Evolutionary conservation across 148 eudicot genomes (phyloP), one percentile per base, ranked within the genome.

Genomic region (Rhododendron molle): DNA sequence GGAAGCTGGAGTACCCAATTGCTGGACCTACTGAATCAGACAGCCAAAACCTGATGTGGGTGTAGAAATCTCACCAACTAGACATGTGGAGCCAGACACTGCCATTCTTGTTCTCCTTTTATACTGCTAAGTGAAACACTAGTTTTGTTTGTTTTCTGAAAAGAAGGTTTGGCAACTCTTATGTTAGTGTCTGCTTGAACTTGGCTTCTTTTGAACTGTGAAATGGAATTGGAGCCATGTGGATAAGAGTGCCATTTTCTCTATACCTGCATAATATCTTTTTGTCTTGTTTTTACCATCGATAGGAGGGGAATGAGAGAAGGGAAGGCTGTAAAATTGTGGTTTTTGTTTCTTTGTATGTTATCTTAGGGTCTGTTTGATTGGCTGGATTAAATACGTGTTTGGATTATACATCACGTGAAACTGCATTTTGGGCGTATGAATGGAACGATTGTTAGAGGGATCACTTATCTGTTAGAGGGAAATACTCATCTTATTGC

Each of bases 21-120:
- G 56, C 23, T 18, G 47, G 23, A 44, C 36, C 77, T 65, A n/a
- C 47, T 79, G 56, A 76, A 58, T 28, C 43, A 83, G 47, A 10
- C 38, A 8, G 38, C 26, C 52, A 28, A 84, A 30, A 23, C 32
- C 40, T 54, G 84, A 69, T 34, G 16, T 50, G 81, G 80, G 81
- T 58, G 52, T 88, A 44, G 85, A 85, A 85, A 47, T 54, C 54
- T 78, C 84, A 82, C 87, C 86, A 52, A 88, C 87, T 76, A 15
- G 65, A 81, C 71, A 80, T 77, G 62, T 62, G 73, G 52, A 54
- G 84, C 47, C 83, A 47, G 87, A 83, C 83, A 44, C 11, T 67
- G 67, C 47, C 85, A 88, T 85, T 67, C 83, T 88, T 69, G 78
- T 88, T 28, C n/a, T 34, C 32, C 50, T 12, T 18, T 40, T 21